phyloP scores from a whole-genome alignment of 176 grass and related monocot genomes.

The Avena insularis region DNA sequence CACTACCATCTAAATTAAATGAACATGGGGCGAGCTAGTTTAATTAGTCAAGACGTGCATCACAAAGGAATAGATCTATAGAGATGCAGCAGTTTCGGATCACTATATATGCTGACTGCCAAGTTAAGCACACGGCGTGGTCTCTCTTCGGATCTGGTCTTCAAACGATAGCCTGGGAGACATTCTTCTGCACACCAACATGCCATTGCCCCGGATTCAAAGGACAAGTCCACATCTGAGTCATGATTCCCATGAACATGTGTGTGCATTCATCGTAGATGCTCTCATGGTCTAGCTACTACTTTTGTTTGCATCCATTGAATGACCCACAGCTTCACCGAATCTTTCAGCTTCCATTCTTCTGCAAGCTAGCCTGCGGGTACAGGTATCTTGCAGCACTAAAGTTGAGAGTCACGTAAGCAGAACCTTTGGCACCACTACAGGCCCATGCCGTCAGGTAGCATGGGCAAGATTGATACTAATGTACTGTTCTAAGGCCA shows the following conservation, averaged over 20 bases:
- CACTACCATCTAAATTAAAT: too few species aligned
- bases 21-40: too few species aligned
- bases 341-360: constrained; percentile 64
- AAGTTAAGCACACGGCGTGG: too few species aligned
- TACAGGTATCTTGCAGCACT: constrained; percentile 55
- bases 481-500: constrained; percentile 36
- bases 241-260: constrained; percentile 15
- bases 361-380: constrained; percentile 35
- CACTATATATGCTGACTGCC: too few species aligned
- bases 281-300: constrained; percentile 1
- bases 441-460: constrained; percentile 53
- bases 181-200: constrained; percentile 46
- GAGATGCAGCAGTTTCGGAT: too few species aligned
- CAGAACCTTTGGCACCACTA: constrained; percentile 48
- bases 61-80: too few species aligned
- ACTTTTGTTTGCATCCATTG: constrained; percentile 40
- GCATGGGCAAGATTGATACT: constrained; percentile 52
- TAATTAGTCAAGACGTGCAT: too few species aligned
- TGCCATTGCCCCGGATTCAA: constrained; percentile 50
- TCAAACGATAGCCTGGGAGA: not conserved
- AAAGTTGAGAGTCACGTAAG: constrained; percentile 56
- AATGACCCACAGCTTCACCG: constrained; percentile 26
- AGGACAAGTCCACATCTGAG: constrained; percentile 42
- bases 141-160: too few species aligned
- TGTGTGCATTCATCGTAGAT: constrained; percentile 48